These are phyloP conservation scores for Jackrogersella minutella DNA, from an alignment of 495 filamentous ascomycete species.

Conservation along the genomic window DNA sequence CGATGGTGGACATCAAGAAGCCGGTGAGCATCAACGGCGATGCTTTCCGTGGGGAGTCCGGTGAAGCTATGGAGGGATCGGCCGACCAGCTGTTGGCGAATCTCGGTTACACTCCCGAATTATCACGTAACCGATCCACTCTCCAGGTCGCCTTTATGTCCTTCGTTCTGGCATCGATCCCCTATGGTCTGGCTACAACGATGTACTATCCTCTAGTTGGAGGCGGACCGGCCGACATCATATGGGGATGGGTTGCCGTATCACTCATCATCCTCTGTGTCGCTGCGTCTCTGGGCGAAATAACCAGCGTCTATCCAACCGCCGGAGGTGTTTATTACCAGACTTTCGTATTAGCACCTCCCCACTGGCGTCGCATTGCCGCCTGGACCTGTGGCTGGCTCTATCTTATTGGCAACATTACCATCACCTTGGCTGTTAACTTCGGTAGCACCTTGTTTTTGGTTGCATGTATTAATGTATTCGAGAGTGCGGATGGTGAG, in stretches of 20 bases:
- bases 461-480: slow-evolving; percentile 62
- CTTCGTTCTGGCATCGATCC: slow-evolving; percentile 63
- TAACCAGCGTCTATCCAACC: slow-evolving; percentile 64
- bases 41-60: slow-evolving; percentile 10
- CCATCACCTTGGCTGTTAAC: slow-evolving; percentile 72
- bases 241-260: slow-evolving; percentile 68
- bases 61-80: slow-evolving; percentile 25
- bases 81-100: slow-evolving; percentile 60
- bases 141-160: slow-evolving; percentile 66
- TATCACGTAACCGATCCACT: slow-evolving; percentile 60
- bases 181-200: slow-evolving; percentile 75
- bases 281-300: slow-evolving; percentile 62
- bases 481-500: slow-evolving; percentile 50
- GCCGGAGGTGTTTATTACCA: slow-evolving; percentile 66
- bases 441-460: slow-evolving; percentile 69
- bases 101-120: slow-evolving; percentile 62
- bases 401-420: slow-evolving; percentile 74
- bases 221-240: slow-evolving; percentile 70
- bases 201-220: slow-evolving; percentile 72
- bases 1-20: slow-evolving; percentile 34
- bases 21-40: slow-evolving; percentile 25
- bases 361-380: slow-evolving; percentile 51
- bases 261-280: slow-evolving; percentile 61
- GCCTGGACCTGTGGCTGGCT: slow-evolving; percentile 75
- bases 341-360: slow-evolving; percentile 61